phyloP scores from a whole-genome alignment of 2,329 filamentous ascomycete genomes.

The Exserohilum turcica region DNA sequence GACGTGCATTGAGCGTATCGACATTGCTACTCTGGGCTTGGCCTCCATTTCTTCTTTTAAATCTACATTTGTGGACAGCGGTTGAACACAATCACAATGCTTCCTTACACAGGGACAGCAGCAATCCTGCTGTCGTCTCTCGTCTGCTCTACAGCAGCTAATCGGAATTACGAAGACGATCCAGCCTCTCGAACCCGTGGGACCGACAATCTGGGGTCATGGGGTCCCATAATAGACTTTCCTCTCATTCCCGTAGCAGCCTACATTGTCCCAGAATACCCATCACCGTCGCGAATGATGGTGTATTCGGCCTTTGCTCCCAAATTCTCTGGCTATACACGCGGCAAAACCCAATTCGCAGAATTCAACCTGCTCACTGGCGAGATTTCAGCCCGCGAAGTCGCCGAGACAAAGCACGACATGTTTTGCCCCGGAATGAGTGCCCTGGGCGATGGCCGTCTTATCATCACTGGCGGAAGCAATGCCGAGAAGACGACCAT shows the following conservation, averaged over 20 bases:
- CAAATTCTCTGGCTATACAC: conserved; percentile 17
- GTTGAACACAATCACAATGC: neutral
- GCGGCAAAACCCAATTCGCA: conserved; percentile 27
- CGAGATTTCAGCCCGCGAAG: conserved; percentile 18
- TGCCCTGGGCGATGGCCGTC: conserved; percentile 19
- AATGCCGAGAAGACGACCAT: conserved; percentile 25
- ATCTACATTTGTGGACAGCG: neutral
- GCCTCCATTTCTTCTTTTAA: too few relatives aligned
- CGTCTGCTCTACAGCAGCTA: neutral
- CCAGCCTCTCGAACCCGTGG: neutral
- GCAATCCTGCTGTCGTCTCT: neutral
- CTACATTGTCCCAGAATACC: conserved; percentile 27
- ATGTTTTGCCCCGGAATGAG: conserved; percentile 33
- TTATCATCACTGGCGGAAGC: conserved; percentile 27
- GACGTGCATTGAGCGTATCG: too few relatives aligned
- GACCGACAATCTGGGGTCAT: conserved; percentile 10
- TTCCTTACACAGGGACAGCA: neutral
- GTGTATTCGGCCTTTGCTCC: conserved; percentile 24
- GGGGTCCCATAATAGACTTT: conserved; percentile 22
- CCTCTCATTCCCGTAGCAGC: conserved; percentile 30
- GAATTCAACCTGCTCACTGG: conserved; percentile 23
- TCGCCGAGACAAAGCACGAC: conserved; percentile 27
- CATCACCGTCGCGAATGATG: conserved; percentile 22
- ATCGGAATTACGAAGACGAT: neutral
- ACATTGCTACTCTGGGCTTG: too few relatives aligned